A percentile compares a stretch with the other conserved stretches of the same genome.
These are phyloP conservation scores for Trichomonas vaginalis DNA, from an alignment of 208 protist species.

Conservation along the genomic window DNA sequence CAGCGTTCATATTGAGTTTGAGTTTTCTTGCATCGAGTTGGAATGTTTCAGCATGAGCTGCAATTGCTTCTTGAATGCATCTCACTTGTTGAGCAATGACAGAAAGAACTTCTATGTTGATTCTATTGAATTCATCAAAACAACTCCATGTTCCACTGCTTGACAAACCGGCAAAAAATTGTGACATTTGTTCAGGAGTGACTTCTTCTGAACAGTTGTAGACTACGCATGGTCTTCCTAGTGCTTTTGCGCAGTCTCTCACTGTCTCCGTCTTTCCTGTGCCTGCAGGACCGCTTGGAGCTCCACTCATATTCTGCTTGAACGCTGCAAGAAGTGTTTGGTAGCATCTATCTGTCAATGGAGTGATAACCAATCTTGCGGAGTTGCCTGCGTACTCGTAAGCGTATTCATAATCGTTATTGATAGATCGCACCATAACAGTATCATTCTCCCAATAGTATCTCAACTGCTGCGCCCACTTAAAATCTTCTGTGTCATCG, in stretches of 20 bases:
- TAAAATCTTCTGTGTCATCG: conserved; percentile 63
- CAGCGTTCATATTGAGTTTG: conserved; percentile 48
- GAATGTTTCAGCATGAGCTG: conserved; percentile 31
- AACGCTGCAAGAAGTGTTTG: conserved; percentile 53
- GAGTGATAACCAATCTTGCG: conserved; percentile 39
- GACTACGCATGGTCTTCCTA: conserved; percentile 57
- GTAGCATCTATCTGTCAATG: conserved; percentile 52
- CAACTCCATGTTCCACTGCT: conserved; percentile 42
- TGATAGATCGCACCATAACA: conserved; percentile 34
- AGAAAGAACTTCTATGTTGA: too few species aligned
- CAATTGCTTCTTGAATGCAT: conserved; percentile 40
- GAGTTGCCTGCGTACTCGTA: conserved; percentile 47
- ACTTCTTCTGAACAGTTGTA: conserved; percentile 96
- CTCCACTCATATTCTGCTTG: conserved; percentile 46
- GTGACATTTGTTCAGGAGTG: too few species aligned
- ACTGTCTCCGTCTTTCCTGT: too few species aligned
- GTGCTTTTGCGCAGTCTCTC: conserved; percentile 48
- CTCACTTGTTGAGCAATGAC: conserved; percentile 42
- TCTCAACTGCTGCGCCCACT: conserved; percentile 82
- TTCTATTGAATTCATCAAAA: too few species aligned
- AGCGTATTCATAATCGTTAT: conserved; percentile 32
- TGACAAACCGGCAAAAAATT: conserved; percentile 36
- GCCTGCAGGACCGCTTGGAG: conserved; percentile 49
- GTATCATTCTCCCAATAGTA: conserved; percentile 70
- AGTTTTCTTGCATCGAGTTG: conserved; percentile 40